phyloP scores from a whole-genome alignment of 768 basidiomycete genomes.

The Podaxis carcinomalis region DNA sequence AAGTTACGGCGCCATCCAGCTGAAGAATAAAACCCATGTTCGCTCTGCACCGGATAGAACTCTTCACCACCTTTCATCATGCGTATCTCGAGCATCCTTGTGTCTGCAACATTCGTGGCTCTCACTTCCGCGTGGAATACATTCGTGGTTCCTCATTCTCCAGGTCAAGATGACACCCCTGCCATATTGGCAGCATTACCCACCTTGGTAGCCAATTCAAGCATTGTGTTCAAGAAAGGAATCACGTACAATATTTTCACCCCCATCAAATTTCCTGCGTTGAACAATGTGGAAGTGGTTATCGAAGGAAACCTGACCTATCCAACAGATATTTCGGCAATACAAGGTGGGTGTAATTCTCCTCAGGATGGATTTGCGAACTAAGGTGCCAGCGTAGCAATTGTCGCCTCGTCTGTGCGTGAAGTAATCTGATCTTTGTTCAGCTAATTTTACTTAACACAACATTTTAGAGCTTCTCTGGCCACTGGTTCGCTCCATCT shows the following conservation, averaged over 20 bases:
- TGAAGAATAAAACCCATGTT: neutral
- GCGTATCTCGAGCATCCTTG: neutral
- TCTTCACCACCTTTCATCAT: neutral
- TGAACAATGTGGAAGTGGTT: constrained; percentile 53
- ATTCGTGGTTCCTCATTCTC: constrained; percentile 45
- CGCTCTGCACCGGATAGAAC: neutral
- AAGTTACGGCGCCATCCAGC: neutral
- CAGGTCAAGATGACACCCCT: constrained; percentile 49
- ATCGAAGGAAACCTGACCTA: constrained; percentile 58
- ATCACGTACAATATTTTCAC: constrained; percentile 59
- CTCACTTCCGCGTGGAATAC: constrained; percentile 39
- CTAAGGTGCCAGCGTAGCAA: constrained; percentile 22
- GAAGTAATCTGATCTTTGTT: neutral
- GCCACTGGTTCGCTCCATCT: constrained; percentile 33
- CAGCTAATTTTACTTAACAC: neutral
- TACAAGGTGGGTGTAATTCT: constrained; percentile 35
- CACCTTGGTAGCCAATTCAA: constrained; percentile 36
- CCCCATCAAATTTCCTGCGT: constrained; percentile 48
- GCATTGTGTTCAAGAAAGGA: constrained; percentile 54
- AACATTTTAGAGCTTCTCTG: constrained; percentile 35
- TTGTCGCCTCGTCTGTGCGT: constrained; percentile 42
- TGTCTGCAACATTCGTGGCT: neutral
- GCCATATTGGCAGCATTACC: constrained; percentile 40
- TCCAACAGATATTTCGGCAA: constrained; percentile 43
- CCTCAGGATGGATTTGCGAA: neutral